Evolutionary conservation across 495 filamentous ascomycete species (phyloP).

Genomic region (Penicillium lividum): DNA sequence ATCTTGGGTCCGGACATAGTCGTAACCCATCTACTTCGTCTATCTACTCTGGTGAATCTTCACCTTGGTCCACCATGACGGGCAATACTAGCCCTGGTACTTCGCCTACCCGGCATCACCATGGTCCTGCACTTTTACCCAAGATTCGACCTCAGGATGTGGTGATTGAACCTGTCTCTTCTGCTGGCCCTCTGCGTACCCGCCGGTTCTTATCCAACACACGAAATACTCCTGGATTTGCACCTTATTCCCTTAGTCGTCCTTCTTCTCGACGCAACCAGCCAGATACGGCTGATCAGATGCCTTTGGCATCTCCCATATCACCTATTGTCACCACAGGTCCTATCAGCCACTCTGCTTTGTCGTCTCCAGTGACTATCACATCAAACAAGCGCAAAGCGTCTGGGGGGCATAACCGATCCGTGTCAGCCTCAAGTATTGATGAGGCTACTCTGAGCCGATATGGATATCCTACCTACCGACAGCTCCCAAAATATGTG

Average conservation of each 20-base stretch:
- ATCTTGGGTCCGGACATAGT: conserved; percentile 38
- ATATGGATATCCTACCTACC: conserved; percentile 79
- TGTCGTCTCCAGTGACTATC: conserved; percentile 68
- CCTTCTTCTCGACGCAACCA: conserved; percentile 56
- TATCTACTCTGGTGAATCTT: conserved; percentile 66
- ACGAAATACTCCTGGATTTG: conserved; percentile 49
- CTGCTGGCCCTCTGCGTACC: conserved; percentile 46
- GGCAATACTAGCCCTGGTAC: conserved; percentile 68
- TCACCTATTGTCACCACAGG: conserved; percentile 45
- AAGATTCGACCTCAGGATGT: conserved; percentile 88
- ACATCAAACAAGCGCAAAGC: conserved; percentile 51
- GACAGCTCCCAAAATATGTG: conserved; percentile 70
- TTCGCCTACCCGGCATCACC: conserved; percentile 71
- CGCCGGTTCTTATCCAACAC: conserved; percentile 59
- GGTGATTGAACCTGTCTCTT: conserved; percentile 58
- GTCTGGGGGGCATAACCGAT: conserved; percentile 50
- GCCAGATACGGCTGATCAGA: conserved; percentile 63
- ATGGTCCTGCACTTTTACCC: conserved; percentile 80
- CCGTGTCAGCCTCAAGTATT: conserved; percentile 67
- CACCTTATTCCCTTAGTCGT: conserved; percentile 43
- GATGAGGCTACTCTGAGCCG: conserved; percentile 66
- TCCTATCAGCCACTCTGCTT: conserved; percentile 35
- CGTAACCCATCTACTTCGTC: conserved; percentile 50
- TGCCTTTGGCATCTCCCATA: conserved; percentile 54
- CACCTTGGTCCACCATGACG: conserved; percentile 75